Evolutionary conservation across 176 grass and related monocot species (phyloP).

Genomic region (Lolium multiflorum): DNA sequence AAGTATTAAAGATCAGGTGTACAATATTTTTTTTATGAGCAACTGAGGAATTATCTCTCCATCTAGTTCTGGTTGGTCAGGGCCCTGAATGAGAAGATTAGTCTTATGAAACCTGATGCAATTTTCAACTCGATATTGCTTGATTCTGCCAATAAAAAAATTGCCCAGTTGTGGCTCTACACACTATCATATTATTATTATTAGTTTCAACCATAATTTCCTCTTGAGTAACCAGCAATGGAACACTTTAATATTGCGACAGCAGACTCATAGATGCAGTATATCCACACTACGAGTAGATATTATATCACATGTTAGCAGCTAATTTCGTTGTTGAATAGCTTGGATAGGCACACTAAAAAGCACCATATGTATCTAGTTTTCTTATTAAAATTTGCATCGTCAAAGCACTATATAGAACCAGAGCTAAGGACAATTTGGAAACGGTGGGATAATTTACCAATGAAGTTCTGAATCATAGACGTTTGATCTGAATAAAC

Average conservation of each 20-base stretch:
- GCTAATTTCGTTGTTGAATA: neutral
- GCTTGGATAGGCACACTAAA: neutral
- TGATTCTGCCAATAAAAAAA: neutral
- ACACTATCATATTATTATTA: neutral
- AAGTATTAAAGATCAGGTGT: neutral
- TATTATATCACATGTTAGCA: neutral
- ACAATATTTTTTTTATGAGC: neutral
- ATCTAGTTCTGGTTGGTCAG: slow-evolving; percentile 17
- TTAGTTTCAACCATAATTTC: slow-evolving; percentile 4
- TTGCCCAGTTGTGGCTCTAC: neutral
- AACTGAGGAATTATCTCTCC: neutral
- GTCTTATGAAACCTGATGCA: neutral
- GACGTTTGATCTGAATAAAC: slow-evolving; percentile 1
- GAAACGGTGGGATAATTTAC: neutral
- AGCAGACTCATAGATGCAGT: neutral
- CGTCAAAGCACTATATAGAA: neutral
- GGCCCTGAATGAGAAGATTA: neutral
- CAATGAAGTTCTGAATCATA: neutral
- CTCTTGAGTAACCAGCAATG: neutral
- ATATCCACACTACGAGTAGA: slow-evolving; percentile 1
- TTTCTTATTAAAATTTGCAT: neutral
- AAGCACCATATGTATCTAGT: neutral
- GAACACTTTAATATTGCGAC: neutral
- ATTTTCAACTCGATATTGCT: slow-evolving; percentile 17
- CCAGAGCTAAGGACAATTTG: neutral